Base-by-base conservation (phyloP, 495 filamentous ascomycete genomes). In the Penicillium manginii region DNA sequence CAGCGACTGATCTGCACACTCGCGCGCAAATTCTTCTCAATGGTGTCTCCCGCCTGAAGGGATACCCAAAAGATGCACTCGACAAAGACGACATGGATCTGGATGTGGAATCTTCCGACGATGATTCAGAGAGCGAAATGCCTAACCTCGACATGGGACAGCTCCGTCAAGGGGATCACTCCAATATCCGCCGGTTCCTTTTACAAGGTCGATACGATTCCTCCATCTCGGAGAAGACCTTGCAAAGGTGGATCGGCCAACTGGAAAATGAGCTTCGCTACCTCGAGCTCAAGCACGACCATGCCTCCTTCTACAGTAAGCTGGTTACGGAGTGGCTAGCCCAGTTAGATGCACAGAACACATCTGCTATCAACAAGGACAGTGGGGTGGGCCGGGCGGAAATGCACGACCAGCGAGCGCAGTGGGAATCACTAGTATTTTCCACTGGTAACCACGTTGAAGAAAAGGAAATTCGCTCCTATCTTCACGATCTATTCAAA, bases 261-360 rank as follows among this genome's bases (percentile, higher is more conserved):
- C 68, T 88, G 18, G 72, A 82, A 55, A 71, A 74, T n/a, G 75
- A 80, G 32, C 68, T 85, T 6, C 69, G 74, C 15, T 68, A 73
- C 17, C 77, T 88, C 59, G 80, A 83, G 29, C 62, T 80, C 32
- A 84, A 82, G 50, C 83, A 84, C 51, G 73, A 86, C 47, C 87
- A 88, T 67, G 84, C 84, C 0, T 72, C 78, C 15, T 77, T 89
- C 18, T 89, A 87, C 61, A 85, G 80, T 48, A 71, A 79, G 47
- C 64, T 89, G 40, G 82, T 89, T 14, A 88, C 80, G 0, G 84
- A 90, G 62, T 89, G 86, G 85, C 67, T 89, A 21, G 67, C 61
- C 1, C 45, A 72, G 14, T 55, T 78, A 29, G 68, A 78, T 58
- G 64, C 52, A 3, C 43, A 52, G 3, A 54, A 46, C n/a, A 43